A percentile compares a stretch with the other conserved stretches of the same genome.
phyloP scores from a whole-genome alignment of 2,329 filamentous ascomycete species.

The Chrysoporthe puriensis region DNA sequence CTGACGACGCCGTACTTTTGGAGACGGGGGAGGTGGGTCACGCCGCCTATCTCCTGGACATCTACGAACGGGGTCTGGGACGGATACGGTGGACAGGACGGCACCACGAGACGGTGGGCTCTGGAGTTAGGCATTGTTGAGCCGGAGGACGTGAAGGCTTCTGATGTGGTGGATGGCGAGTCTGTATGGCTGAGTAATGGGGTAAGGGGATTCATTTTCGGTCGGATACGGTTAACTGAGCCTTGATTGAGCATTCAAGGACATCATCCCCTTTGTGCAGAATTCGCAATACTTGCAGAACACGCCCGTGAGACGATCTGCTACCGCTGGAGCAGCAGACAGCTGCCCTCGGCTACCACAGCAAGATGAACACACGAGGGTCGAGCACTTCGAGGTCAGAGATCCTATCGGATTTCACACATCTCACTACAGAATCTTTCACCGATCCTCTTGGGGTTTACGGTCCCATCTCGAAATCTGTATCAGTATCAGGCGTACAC shows the following conservation, averaged over 20 bases:
- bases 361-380: not conserved
- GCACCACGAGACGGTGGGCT: constrained; percentile 84
- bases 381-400: not conserved
- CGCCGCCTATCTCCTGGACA: constrained; percentile 64
- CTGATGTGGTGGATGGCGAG: constrained; percentile 71
- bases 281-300: not conserved
- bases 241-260: constrained; percentile 25
- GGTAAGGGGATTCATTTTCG: constrained; percentile 74
- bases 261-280: not conserved
- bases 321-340: not conserved
- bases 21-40: constrained; percentile 75
- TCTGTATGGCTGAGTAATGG: constrained; percentile 89
- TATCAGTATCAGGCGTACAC: too few relatives aligned
- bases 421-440: not conserved
- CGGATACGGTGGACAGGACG: constrained; percentile 73
- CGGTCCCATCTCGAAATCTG: too few relatives aligned
- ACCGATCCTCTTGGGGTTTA: not conserved
- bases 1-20: constrained; percentile 83
- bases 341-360: not conserved
- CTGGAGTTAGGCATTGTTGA: constrained; percentile 69
- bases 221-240: constrained; percentile 39
- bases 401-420: not conserved
- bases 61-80: constrained; percentile 36
- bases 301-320: not conserved
- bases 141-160: constrained; percentile 64